Percentiles rank a stretch among this genome's conserved stretches.
These are phyloP conservation scores for Pseudocercospora musae DNA, from an alignment of 2,329 filamentous ascomycete species.

Conservation along the genomic window DNA sequence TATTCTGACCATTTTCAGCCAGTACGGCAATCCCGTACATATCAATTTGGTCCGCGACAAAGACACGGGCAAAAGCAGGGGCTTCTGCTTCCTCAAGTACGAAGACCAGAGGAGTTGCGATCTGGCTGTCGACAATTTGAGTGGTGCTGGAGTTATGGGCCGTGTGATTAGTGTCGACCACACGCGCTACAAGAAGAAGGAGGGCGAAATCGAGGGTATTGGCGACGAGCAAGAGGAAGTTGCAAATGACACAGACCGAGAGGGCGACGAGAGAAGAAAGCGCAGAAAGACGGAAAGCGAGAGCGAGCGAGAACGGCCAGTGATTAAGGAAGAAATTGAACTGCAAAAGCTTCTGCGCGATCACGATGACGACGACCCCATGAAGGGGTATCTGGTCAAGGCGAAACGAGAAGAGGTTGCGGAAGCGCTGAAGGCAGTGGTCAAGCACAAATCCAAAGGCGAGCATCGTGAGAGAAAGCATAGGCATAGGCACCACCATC, in stretches of 20 bases:
- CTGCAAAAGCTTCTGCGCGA: constrained; percentile 70
- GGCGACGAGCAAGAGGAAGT: constrained; percentile 54
- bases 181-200: constrained; percentile 82
- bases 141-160: constrained; percentile 78
- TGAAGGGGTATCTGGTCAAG: constrained; percentile 86
- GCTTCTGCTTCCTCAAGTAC: constrained; percentile 96
- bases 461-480: constrained; percentile 24
- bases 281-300: constrained; percentile 42
- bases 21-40: constrained; percentile 92
- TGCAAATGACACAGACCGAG: constrained; percentile 41
- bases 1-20: constrained; percentile 92
- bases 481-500: constrained; percentile 8
- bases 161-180: constrained; percentile 85
- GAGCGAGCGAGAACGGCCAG: constrained; percentile 51
- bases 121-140: constrained; percentile 91
- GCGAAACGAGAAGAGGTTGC: constrained; percentile 88
- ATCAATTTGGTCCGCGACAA: constrained; percentile 91
- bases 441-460: constrained; percentile 49
- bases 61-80: constrained; percentile 90
- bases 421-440: constrained; percentile 59
- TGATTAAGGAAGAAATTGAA: constrained; percentile 79
- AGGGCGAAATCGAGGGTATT: constrained; percentile 54
- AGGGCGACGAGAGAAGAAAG: constrained; percentile 45
- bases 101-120: constrained; percentile 96
- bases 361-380: constrained; percentile 87